Conservation (phyloP, 139 green algal species). For the Nannochloris sp. region DNA sequence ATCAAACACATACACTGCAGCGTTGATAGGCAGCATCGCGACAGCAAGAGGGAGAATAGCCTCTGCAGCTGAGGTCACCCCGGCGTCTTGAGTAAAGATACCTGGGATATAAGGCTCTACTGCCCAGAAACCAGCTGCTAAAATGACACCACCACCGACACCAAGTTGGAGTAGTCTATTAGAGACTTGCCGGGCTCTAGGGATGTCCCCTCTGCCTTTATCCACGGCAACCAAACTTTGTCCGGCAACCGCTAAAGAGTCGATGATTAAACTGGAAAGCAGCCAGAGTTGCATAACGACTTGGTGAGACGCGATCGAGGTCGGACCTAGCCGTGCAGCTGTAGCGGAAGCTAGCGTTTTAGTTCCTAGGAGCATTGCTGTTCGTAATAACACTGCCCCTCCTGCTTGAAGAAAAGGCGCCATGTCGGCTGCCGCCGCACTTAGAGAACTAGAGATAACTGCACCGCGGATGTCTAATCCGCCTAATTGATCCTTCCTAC, state of each 20-base stretch:
- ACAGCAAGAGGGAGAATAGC: constrained; percentile 52
- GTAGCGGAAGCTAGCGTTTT: constrained; percentile 62
- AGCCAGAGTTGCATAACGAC: constrained; percentile 67
- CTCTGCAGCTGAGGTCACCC: constrained; percentile 25
- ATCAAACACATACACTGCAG: constrained; percentile 67
- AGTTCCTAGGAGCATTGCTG: constrained; percentile 51
- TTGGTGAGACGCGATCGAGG: constrained; percentile 57
- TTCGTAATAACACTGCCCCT: constrained; percentile 57
- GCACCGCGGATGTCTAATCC: not conserved
- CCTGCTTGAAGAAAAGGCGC: constrained; percentile 40
- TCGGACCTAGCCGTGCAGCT: constrained; percentile 50
- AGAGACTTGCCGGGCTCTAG: constrained; percentile 29
- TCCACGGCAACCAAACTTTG: constrained; percentile 59
- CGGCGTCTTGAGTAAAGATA: constrained; percentile 36
- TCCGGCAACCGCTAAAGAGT: constrained; percentile 62
- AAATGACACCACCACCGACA: constrained; percentile 10
- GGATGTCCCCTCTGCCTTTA: constrained; percentile 7
- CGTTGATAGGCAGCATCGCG: constrained; percentile 61
- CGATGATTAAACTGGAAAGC: constrained; percentile 50
- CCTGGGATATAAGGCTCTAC: constrained; percentile 21
- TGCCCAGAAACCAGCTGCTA: constrained; percentile 9
- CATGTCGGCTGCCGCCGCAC: constrained; percentile 5
- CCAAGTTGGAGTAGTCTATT: constrained; percentile 57
- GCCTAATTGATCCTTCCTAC: constrained; percentile 21
- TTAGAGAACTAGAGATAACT: not conserved